Conservation (phyloP, 768 basidiomycete species). For the Neoboletus subvelutipes region DNA sequence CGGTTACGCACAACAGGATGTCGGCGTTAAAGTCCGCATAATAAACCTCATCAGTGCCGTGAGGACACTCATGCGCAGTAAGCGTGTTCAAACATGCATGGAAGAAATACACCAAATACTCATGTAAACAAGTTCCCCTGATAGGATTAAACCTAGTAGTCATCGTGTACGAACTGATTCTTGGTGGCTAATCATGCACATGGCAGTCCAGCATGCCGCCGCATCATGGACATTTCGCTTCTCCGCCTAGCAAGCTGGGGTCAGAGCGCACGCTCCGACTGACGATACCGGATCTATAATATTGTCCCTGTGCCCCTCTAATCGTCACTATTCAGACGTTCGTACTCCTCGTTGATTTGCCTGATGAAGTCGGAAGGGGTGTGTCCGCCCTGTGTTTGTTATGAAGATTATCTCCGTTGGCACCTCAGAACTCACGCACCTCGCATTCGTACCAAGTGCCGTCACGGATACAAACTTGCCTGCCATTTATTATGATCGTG, state of each 20-base stretch:
- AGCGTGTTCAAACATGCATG: conserved; percentile 39
- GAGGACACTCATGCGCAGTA: conserved; percentile 95
- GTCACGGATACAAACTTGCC: conserved; percentile 73
- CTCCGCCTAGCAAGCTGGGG: conserved; percentile 10
- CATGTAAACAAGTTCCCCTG: conserved; percentile 70
- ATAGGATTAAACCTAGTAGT: conserved; percentile 86
- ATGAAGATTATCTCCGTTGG: conserved; percentile 28
- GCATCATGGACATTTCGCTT: conserved; percentile 17
- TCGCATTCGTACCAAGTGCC: conserved; percentile 78
- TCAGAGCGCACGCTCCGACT: conserved; percentile 6
- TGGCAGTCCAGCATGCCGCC: conserved; percentile 15
- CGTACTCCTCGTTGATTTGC: conserved; percentile 75
- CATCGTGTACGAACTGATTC: conserved; percentile 80
- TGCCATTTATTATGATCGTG: conserved; percentile 74
- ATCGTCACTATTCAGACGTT: conserved; percentile 51
- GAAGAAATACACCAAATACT: conserved; percentile 12
- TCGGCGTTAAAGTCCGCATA: conserved; percentile 78
- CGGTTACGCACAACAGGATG: conserved; percentile 53
- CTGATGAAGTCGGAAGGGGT: conserved; percentile 67
- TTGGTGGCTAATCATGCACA: conserved; percentile 46
- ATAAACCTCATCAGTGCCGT: conserved; percentile 94
- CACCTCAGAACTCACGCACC: conserved; percentile 41
- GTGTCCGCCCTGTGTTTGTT: conserved; percentile 64
- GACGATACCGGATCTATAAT: conserved; percentile 9
- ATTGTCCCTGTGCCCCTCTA: conserved; percentile 17